Evolutionary conservation across 2,329 filamentous ascomycete genomes (phyloP), one percentile per base, ranked within the genome.

Genomic region (Aphanoascus verrucosus): DNA sequence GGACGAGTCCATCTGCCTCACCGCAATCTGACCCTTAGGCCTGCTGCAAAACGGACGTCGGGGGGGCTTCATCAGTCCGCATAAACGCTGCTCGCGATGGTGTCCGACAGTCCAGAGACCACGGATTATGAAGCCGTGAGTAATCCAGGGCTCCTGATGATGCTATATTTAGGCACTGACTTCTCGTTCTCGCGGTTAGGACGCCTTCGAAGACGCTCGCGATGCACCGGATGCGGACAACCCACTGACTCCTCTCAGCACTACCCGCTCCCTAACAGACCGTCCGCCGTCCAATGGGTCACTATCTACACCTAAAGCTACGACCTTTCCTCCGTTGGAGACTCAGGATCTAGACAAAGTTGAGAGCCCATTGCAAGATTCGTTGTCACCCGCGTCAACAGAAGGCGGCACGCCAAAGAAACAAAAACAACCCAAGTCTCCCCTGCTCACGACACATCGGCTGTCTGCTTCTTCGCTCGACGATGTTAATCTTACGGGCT

Each of bases 151-250:
- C 35, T 28, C 20, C 42, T 38, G 20, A 15, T 12, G 34, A 17
- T 38, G 17, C 35, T 40, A 23, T 44, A 49, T 48, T 34, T 43
- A 9, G 34, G 57, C 53, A 41, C 58, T 56, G 59, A 52, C 38
- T 44, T n/a, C 45, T 54, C 34, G 45, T 41, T 53, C 42, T 44
- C 46, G n/a, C 28, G 40, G 55, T 17, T 65, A 88, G 84, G 84
- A 90, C 63, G 80, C 79, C 14, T 94, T 94, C 64, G 88, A 94
- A 72, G 88, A 95, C 75, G 88, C 87, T 53, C 73, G 81, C 61
- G 85, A 87, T 68, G 57, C 65, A 60, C 59, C 59, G 53, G 56
- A 61, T 55, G 56, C 58, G 49, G 61, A 63, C 37, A 55, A 53
- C 32, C 34, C n/a, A n/a, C n/a, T 55, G 53, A 57, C 65, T 52